Evolutionary conservation across 225 moss, liverwort and hornwort genomes (phyloP), one percentile per base, ranked within the genome.

Genomic region (Asterella californica): DNA sequence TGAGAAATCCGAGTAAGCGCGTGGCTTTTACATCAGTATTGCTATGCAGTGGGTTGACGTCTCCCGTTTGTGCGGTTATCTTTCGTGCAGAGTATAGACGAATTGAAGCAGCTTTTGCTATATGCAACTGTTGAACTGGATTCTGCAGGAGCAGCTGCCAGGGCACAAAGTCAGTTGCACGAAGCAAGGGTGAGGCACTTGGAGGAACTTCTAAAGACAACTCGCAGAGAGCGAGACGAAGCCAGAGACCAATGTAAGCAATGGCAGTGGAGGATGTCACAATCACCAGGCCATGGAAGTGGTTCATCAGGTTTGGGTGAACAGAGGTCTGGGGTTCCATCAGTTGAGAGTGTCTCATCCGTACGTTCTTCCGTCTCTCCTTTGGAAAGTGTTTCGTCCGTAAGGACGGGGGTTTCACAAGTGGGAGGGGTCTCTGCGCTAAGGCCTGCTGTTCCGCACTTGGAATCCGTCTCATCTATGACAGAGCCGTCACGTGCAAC

Each of bases 141-240:
- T 76, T 82, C 90, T 36, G 88, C 91, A 1, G 89, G 92, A 8
- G 83, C 87, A 8, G 91, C 91, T 29, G 89, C 89, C 2, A 88
- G 55, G 27, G 90, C 91, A 1, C 91, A 92, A 70, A 89, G 88
- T 30, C 82, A 90, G 71, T 67, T 91, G 49, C 90, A 92, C 36
- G 92, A 93, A 61, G 91, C 90, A 24, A 89, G 96, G 36, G 94
- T 96, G 69, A 90, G 87, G 33, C 90, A 93, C 72, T 46, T 96
- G 90, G 92, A 96, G 88, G 96, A 91, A 69, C 83, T 89, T 0
- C 60, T 94, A 33, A 90, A 85, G 76, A 94, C 88, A 55, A 86
- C 87, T 57, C 84, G 78, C 37, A 85, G 94, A 19, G 96, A 96
- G 66, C 81, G 94, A 68, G 96, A 96, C 57, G 96, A 96, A 71